These are phyloP conservation scores for Exophiala viscosa DNA, from an alignment of 2,329 filamentous ascomycete genomes.

Conservation along the genomic window DNA sequence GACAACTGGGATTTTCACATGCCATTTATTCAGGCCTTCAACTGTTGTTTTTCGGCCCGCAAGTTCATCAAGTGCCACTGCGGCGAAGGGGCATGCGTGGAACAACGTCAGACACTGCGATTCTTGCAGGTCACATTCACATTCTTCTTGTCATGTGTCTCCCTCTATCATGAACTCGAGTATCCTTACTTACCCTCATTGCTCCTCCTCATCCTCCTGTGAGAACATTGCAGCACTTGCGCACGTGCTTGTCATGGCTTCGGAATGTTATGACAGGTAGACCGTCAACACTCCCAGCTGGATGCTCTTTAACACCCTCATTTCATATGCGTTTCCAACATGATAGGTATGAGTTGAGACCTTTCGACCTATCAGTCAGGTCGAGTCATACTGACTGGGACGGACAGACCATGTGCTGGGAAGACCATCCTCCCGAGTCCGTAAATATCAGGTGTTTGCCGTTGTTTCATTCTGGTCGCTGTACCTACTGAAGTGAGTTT, in stretches of 20 bases:
- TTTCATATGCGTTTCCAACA: background rate
- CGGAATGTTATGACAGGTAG: background rate
- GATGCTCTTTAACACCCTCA: too few species aligned
- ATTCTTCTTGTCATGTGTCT: too few species aligned
- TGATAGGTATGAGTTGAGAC: constrained; percentile 17
- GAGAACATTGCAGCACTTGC: background rate
- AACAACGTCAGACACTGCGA: too few species aligned
- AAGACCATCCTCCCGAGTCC: constrained; percentile 83
- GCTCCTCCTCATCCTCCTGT: constrained; percentile 1
- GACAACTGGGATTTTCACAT: too few species aligned
- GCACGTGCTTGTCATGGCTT: background rate
- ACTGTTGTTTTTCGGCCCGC: too few species aligned
- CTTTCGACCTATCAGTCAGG: background rate
- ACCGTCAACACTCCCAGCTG: background rate
- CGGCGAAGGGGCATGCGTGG: too few species aligned
- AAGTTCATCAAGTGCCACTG: too few species aligned
- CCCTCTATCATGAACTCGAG: background rate
- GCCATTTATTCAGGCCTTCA: too few species aligned
- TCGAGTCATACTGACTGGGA: constrained; percentile 6
- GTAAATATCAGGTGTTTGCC: constrained; percentile 85
- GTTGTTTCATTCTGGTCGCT: constrained; percentile 88
- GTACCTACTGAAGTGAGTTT: constrained; percentile 70
- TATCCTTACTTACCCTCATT: background rate
- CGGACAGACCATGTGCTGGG: constrained; percentile 79
- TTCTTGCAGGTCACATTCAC: too few species aligned